phyloP scores from a whole-genome alignment of 192 early-diverging fungal genomes.

The Gaertneriomyces semiglobifer region DNA sequence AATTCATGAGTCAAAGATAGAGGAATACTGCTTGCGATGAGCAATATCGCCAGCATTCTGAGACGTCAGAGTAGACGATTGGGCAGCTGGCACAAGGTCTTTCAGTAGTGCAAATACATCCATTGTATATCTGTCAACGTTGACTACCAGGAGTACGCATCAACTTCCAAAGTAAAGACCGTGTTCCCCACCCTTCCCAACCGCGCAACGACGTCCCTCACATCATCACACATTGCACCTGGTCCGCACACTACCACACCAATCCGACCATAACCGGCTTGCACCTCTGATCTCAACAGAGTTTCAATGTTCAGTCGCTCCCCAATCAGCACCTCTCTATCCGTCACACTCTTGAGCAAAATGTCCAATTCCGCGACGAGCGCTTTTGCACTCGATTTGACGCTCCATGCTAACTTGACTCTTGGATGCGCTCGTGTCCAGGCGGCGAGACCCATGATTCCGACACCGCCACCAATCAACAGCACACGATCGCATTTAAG shows the following conservation, averaged over 20 bases:
- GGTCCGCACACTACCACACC: neutral
- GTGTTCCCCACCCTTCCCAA: neutral
- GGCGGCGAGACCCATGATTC: constrained; percentile 8
- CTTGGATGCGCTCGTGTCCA: constrained; percentile 10
- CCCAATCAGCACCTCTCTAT: constrained; percentile 10
- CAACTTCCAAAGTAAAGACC: neutral
- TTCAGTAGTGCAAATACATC: no score
- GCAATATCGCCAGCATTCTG: no score
- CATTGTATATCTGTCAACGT: no score
- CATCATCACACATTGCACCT: constrained; percentile 6
- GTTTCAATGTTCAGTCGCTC: constrained; percentile 9
- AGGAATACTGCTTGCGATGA: no score
- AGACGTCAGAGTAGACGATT: no score
- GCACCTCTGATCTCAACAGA: neutral
- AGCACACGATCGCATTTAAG: constrained; percentile 6
- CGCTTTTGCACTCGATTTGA: neutral
- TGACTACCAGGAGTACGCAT: constrained; percentile 2
- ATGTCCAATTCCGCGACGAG: constrained; percentile 6
- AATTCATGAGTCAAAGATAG: no score
- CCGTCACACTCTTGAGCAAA: neutral
- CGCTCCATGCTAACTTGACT: constrained; percentile 11
- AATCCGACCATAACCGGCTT: neutral
- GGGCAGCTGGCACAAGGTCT: no score
- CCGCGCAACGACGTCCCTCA: constrained; percentile 3
- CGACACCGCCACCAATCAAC: constrained; percentile 16